phyloP scores from a whole-genome alignment of 202 grass and related monocot species.

The Schoenoplectus triqueter region DNA sequence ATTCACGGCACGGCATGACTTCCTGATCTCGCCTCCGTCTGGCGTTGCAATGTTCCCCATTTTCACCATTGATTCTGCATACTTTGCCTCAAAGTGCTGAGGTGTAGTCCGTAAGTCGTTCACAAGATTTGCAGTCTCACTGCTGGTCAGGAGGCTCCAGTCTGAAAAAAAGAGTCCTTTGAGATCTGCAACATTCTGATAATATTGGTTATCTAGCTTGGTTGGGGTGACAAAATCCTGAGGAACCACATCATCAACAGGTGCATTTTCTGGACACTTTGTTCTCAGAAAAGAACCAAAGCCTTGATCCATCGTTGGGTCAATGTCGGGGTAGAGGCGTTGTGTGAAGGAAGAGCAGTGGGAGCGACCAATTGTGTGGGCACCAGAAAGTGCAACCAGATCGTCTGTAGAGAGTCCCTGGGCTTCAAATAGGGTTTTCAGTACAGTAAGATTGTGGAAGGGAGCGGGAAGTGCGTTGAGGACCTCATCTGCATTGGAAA shows the following conservation, averaged over 20 bases:
- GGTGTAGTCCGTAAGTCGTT: not conserved
- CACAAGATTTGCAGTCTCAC: constrained; percentile 39
- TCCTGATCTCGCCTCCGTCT: constrained; percentile 49
- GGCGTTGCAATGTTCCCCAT: constrained; percentile 51
- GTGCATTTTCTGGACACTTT: not conserved
- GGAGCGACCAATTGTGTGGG: constrained; percentile 29
- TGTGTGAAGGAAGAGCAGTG: constrained; percentile 26
- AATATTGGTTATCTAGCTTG: constrained; percentile 48
- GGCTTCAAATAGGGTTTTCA: not conserved
- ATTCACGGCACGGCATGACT: not conserved
- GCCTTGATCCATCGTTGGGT: not conserved
- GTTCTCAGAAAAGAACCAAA: constrained; percentile 6
- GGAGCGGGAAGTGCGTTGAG: constrained; percentile 47
- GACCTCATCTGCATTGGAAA: constrained; percentile 46
- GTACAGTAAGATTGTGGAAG: constrained; percentile 14
- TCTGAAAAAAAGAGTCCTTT: constrained; percentile 43
- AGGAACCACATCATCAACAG: constrained; percentile 26
- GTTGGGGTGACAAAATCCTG: constrained; percentile 35
- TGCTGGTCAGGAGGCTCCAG: constrained; percentile 38
- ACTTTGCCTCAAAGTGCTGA: constrained; percentile 46
- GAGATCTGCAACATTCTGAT: constrained; percentile 20
- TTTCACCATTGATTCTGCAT: constrained; percentile 56
- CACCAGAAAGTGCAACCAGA: constrained; percentile 1
- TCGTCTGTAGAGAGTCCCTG: not conserved
- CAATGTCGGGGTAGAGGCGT: constrained; percentile 15